phyloP scores from a whole-genome alignment of 768 basidiomycete genomes.

The Suillus discolor region DNA sequence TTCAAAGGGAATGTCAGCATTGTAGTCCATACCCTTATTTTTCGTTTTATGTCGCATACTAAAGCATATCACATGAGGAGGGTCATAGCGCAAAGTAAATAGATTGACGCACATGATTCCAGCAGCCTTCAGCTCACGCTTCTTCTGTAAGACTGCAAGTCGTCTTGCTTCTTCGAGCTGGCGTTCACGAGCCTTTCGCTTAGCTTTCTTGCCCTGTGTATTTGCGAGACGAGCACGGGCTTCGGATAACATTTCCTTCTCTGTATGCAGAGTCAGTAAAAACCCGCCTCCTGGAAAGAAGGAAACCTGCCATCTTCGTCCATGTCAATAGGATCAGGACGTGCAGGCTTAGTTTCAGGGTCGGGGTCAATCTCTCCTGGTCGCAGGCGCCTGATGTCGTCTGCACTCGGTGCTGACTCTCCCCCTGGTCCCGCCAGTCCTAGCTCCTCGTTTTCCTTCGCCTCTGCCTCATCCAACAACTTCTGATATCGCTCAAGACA shows the following conservation, averaged over 20 bases:
- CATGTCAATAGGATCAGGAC: constrained; percentile 99
- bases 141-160: constrained; percentile 95
- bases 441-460: constrained; percentile 93
- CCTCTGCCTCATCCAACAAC: constrained; percentile 94
- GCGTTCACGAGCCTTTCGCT: constrained; percentile 96
- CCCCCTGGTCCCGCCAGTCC: constrained; percentile 82
- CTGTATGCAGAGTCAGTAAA: constrained; percentile 40
- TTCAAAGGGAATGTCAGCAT: constrained; percentile 98
- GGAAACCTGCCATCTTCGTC: constrained; percentile 86
- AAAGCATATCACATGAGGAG: constrained; percentile 10
- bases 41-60: constrained; percentile 95
- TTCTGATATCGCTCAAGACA: constrained; percentile 99
- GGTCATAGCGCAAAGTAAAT: constrained; percentile 6
- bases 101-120: constrained; percentile 81
- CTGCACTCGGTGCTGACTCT: constrained; percentile 86
- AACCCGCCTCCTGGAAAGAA: neutral
- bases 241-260: constrained; percentile 99
- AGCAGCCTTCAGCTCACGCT: constrained; percentile 95
- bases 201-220: constrained; percentile 99
- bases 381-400: constrained; percentile 84
- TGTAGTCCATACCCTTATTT: constrained; percentile 99
- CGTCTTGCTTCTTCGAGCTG: constrained; percentile 96
- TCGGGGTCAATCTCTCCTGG: constrained; percentile 99
- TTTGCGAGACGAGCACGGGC: constrained; percentile 97
- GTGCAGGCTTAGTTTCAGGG: constrained; percentile 96